Conservation (phyloP, 768 basidiomycete genomes). For the Agaricus sinodeliciosus region DNA sequence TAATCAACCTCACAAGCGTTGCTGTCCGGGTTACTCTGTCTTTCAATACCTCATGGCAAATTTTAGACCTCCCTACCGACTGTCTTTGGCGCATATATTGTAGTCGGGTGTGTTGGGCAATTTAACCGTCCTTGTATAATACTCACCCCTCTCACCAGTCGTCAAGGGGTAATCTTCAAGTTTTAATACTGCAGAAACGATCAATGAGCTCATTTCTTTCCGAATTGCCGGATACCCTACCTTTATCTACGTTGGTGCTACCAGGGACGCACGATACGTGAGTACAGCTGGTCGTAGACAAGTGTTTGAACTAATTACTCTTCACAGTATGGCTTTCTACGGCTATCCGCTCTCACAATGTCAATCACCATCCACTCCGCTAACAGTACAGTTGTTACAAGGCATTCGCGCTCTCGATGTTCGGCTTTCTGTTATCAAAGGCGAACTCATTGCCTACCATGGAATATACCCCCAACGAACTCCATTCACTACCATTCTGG, state of each 20-base stretch:
- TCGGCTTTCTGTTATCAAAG: constrained; percentile 56
- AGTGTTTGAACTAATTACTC: background rate
- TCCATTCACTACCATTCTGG: constrained; percentile 60
- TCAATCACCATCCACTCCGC: constrained; percentile 56
- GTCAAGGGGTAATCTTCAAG: constrained; percentile 32
- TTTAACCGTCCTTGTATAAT: background rate
- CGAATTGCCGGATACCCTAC: constrained; percentile 56
- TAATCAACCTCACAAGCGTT: constrained; percentile 19
- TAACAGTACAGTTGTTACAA: constrained; percentile 61
- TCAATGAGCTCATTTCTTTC: constrained; percentile 48
- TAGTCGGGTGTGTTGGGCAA: constrained; percentile 35
- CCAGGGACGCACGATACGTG: constrained; percentile 78
- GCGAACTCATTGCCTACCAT: constrained; percentile 70
- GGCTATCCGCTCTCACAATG: constrained; percentile 88
- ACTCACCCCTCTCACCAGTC: constrained; percentile 26
- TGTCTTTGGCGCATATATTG: constrained; percentile 57
- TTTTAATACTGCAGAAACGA: constrained; percentile 58
- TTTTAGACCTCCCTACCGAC: constrained; percentile 30
- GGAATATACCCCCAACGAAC: constrained; percentile 66
- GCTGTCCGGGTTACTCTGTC: constrained; percentile 23
- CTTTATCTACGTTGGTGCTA: constrained; percentile 69
- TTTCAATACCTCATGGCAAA: constrained; percentile 38
- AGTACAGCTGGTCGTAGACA: constrained; percentile 17
- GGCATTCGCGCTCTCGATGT: constrained; percentile 84
- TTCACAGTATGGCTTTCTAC: constrained; percentile 68